A percentile compares a stretch with the other conserved stretches of the same genome.
These are phyloP conservation scores for Blastobotrys illinoisensis DNA, from an alignment of 1,139 yeast species.

Conservation along the genomic window DNA sequence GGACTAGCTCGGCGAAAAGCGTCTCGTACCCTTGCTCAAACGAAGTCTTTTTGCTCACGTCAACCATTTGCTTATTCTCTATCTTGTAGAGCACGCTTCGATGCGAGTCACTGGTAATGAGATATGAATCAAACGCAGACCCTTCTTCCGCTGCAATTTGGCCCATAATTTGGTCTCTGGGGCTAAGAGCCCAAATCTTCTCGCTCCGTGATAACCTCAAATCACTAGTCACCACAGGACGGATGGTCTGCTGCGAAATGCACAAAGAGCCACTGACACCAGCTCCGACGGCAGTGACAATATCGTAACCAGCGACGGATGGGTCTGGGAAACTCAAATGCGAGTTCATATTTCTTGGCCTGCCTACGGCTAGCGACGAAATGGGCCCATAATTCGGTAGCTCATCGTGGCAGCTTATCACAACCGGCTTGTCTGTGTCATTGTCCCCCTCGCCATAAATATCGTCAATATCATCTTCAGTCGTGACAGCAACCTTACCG, in stretches of 20 bases:
- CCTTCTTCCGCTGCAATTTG: slow-evolving; percentile 8
- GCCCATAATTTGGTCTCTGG: slow-evolving; percentile 11
- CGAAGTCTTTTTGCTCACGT: slow-evolving; percentile 50
- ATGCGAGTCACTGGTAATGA: slow-evolving; percentile 52
- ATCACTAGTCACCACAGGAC: slow-evolving; percentile 69
- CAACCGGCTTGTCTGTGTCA: slow-evolving; percentile 13
- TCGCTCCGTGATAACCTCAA: slow-evolving; percentile 51
- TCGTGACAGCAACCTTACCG: slow-evolving; percentile 4
- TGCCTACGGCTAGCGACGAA: slow-evolving; percentile 63
- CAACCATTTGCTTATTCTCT: slow-evolving; percentile 53
- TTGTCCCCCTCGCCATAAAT: slow-evolving; percentile 31
- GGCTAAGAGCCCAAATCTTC: slow-evolving; percentile 34
- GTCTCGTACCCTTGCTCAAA: slow-evolving; percentile 64
- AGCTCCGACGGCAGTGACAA: slow-evolving; percentile 68
- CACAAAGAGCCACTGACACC: slow-evolving; percentile 52
- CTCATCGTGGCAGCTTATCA: slow-evolving; percentile 41
- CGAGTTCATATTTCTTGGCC: slow-evolving; percentile 28
- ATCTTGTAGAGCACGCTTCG: slow-evolving; percentile 49
- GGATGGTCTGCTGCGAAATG: slow-evolving; percentile 62
- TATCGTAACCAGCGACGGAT: slow-evolving; percentile 47
- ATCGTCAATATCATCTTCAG: slow-evolving; percentile 33
- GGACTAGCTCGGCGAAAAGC: slow-evolving; percentile 57
- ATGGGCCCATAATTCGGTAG: slow-evolving; percentile 71
- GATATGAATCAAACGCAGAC: slow-evolving; percentile 44
- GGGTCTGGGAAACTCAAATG: slow-evolving; percentile 57